Conservation (phyloP, 108 stramenopile species). For the Epithemia pelagica region DNA sequence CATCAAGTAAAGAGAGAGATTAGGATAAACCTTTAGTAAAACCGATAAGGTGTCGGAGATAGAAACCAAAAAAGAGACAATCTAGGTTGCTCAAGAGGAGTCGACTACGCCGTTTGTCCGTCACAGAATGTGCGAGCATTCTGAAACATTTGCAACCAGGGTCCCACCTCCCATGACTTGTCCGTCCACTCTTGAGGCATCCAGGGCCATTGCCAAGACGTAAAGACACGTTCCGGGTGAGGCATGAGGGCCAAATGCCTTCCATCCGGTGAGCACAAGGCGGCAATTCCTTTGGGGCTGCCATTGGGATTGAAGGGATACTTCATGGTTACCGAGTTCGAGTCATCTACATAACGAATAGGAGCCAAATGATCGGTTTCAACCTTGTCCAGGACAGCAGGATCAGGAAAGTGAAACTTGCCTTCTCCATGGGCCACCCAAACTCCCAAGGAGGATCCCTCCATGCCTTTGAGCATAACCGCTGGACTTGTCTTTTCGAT, state of each 20-base stretch:
- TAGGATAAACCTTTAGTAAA: too few species aligned
- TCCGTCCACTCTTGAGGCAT: conserved; percentile 86
- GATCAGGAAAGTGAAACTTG: conserved; percentile 92
- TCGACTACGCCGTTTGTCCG: too few species aligned
- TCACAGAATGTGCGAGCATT: conserved; percentile 97
- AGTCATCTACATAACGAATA: conserved; percentile 94
- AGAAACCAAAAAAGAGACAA: too few species aligned
- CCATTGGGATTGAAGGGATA: conserved; percentile 99
- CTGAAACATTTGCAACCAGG: conserved; percentile 99
- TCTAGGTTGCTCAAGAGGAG: too few species aligned
- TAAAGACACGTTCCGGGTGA: conserved; percentile 97
- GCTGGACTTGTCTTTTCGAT: conserved; percentile 66
- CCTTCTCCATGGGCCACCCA: conserved; percentile 99
- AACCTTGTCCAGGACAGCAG: conserved; percentile 57
- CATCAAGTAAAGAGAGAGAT: too few species aligned
- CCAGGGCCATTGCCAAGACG: conserved; percentile 99
- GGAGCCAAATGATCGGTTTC: conserved; percentile 73
- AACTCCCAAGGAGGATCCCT: conserved; percentile 92
- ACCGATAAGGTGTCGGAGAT: too few species aligned
- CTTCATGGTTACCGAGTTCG: conserved; percentile 82
- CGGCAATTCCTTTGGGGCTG: conserved; percentile 95
- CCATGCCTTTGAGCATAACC: conserved; percentile 94
- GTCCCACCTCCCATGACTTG: conserved; percentile 53
- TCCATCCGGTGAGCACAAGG: conserved; percentile 97
- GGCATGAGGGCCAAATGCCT: conserved; percentile 99